Evolutionary conservation across 2,329 filamentous ascomycete genomes (phyloP).

Genomic region (Alternaria sp.): DNA sequence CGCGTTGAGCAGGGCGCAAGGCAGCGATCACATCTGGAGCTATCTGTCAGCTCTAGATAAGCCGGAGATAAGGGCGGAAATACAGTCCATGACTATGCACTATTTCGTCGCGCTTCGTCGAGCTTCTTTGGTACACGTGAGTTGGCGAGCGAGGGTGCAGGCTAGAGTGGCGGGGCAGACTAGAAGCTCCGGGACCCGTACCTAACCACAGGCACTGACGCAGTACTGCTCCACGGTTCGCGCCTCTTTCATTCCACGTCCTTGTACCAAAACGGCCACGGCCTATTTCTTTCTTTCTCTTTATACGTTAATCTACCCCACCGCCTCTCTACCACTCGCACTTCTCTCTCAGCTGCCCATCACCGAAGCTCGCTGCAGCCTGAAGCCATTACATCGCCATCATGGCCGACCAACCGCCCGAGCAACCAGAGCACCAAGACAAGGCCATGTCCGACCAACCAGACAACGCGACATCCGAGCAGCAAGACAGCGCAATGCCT

Average conservation of each 20-base stretch:
- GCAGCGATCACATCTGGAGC: background rate
- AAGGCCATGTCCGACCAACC: conserved; percentile 6
- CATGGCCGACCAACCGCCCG: conserved; percentile 30
- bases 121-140: conserved; percentile 14
- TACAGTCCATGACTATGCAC: background rate
- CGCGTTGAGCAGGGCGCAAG: background rate
- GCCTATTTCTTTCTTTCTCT: background rate
- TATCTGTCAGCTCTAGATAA: background rate
- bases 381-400: conserved; percentile 6
- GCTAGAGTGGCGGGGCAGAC: conserved; percentile 14
- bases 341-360: background rate
- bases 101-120: conserved; percentile 9
- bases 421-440: conserved; percentile 6
- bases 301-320: background rate
- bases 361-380: conserved; percentile 1
- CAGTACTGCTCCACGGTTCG: conserved; percentile 2
- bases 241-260: conserved; percentile 1
- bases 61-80: conserved; percentile 6
- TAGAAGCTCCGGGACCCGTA: conserved; percentile 10
- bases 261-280: background rate
- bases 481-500: conserved; percentile 42
- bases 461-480: conserved; percentile 38
- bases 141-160: conserved; percentile 18
- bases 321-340: background rate
- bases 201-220: conserved; percentile 7